Conservation (phyloP, 768 basidiomycete species). For the Hygrophorus pudorinus region DNA sequence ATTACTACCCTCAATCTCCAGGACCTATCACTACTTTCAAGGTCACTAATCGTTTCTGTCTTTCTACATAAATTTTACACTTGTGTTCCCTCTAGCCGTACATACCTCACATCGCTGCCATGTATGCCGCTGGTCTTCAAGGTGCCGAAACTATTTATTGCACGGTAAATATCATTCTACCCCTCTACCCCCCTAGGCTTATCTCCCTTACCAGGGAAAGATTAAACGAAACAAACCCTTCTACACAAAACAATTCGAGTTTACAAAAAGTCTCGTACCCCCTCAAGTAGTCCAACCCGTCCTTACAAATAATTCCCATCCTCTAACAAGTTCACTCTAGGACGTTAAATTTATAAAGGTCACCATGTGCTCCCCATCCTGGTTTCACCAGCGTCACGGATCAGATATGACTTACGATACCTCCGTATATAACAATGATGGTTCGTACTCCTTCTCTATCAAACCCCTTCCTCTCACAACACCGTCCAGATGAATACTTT, state of each 20-base stretch:
- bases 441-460: conserved; percentile 19
- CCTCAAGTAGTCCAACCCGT: conserved; percentile 31
- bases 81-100: conserved; percentile 26
- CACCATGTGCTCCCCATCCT: conserved; percentile 61
- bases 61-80: not conserved
- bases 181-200: not conserved
- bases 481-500: conserved; percentile 36
- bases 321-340: conserved; percentile 18
- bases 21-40: conserved; percentile 42
- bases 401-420: conserved; percentile 45
- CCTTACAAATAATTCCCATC: not conserved
- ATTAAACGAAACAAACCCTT: conserved; percentile 53
- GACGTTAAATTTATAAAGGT: conserved; percentile 62
- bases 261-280: conserved; percentile 44
- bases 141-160: conserved; percentile 33
- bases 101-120: conserved; percentile 35
- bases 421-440: conserved; percentile 51
- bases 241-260: conserved; percentile 55
- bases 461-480: not conserved
- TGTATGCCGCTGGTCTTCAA: conserved; percentile 29
- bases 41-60: conserved; percentile 18
- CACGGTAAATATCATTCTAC: conserved; percentile 20
- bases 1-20: conserved; percentile 12
- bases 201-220: conserved; percentile 34
- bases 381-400: conserved; percentile 64